Evolutionary conservation across 1,139 yeast genomes (phyloP), one percentile per base, ranked within the genome.

Genomic region (Kodamaea ohmeri): DNA sequence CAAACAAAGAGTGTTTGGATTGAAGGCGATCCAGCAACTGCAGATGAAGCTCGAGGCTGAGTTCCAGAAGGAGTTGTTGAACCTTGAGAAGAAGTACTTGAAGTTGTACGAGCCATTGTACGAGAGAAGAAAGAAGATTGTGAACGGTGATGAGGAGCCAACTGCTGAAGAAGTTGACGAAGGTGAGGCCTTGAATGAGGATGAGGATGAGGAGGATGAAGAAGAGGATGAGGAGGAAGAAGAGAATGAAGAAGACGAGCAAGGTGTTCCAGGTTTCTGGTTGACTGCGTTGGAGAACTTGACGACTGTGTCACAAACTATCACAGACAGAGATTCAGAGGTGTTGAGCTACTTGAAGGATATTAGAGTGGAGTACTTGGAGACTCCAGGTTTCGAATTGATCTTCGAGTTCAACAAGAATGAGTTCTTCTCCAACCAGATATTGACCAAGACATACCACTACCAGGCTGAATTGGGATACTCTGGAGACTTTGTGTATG

Each of bases 221-320:
- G 53, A 54, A 5, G 63, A 58, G 19, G 63, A 54, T 14, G 67
- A 61, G n/a, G 73, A 60, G 11, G 75, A 64, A 6, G 74, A 67
- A 7, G 77, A 66, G 8, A 75, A 67, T 15, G 67, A 63, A 19
- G 65, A 57, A 8, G 70, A 65, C 21, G 68, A 64, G 39, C 70
- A 70, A 48, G 99, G 99, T 50, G 78, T 92, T 52, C 97, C 98
- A 39, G 81, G 86, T 40, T 92, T 92, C 73, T 92, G 99, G 99
- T 74, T 90, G 55, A 92, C 97, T 16, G 95, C 97, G 6, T 71
- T 92, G 65, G 94, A 86, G 62, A 92, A 90, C 66, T 71, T 92
- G 52, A 78, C 83, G 19, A 81, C 88, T 25, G 79, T 90, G 31
- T 77, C 90, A 24, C 96, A 89, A 49, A 80, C 89, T 48, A 86